Conservation (phyloP, 2,329 filamentous ascomycete genomes). For the Westerdykella aurantiaca region DNA sequence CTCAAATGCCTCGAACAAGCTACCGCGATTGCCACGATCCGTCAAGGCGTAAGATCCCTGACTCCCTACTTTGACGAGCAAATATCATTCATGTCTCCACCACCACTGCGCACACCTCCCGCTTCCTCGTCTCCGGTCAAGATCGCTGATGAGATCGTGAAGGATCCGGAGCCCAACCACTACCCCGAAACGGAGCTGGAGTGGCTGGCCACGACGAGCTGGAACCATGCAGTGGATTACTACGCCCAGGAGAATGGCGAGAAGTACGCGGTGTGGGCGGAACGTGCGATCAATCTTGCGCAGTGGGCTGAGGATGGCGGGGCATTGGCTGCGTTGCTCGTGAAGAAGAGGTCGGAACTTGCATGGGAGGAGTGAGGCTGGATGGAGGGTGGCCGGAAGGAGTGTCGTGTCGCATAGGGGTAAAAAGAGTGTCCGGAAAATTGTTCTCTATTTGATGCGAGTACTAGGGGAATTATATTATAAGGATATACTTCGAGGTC, state of each 20-base stretch:
- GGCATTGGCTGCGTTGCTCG: constrained; percentile 18
- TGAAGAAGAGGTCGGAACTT: constrained; percentile 49
- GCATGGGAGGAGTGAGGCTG: constrained; percentile 36
- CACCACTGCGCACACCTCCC: constrained; percentile 12
- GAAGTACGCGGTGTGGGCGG: constrained; percentile 56
- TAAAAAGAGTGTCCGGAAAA: too few species aligned
- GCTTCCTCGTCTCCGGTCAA: constrained; percentile 12
- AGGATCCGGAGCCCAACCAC: constrained; percentile 40
- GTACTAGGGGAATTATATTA: too few species aligned
- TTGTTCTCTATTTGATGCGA: too few species aligned
- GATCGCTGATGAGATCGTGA: constrained; percentile 17
- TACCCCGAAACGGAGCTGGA: constrained; percentile 66
- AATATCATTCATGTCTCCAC: constrained; percentile 5
- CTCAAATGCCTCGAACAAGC: constrained; percentile 61
- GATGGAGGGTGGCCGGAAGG: not conserved
- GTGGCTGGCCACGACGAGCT: constrained; percentile 61
- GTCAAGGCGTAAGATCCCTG: constrained; percentile 21
- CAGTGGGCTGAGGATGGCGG: constrained; percentile 52
- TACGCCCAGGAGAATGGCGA: constrained; percentile 52
- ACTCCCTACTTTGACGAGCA: not conserved
- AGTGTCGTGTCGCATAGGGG: too few species aligned
- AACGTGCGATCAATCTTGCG: constrained; percentile 58
- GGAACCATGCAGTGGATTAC: constrained; percentile 64
- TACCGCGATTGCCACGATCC: constrained; percentile 30
- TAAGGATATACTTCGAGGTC: too few species aligned